Evolutionary conservation across 345 rosid species (phyloP), one percentile per base, ranked within the genome.

Genomic region (Hibiscus mutabilis): DNA sequence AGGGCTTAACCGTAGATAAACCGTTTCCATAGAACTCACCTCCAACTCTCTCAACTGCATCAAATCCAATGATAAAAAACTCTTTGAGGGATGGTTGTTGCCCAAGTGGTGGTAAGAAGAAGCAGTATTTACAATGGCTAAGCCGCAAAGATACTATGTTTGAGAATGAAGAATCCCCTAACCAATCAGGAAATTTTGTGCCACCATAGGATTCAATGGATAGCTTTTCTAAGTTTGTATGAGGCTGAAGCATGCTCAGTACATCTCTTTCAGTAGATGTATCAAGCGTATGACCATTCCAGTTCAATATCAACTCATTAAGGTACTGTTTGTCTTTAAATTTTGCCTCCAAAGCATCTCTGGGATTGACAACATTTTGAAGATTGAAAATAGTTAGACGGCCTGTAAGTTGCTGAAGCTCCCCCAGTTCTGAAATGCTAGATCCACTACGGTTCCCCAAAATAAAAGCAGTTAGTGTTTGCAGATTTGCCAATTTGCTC

Each of bases 41-140:
- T 44, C 75, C 83, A 0, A 76, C 42, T 42, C 51, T 73, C 42
- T 70, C 47, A 5, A 80, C 70, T 6, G 72, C 72, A 11, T 69
- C 55, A 69, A 80, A 62, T 37, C 72, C 75, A 16, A 21, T 56
- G 55, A 80, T 74, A n/a, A 24, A n/a, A 1, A 80, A 69, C 4
- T 49, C 33, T 69, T 73, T 67, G n/a, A 80, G 80, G 22, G 73
- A 73, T 4, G 78, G 70, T 21, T 76, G 60, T 56, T 73, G 73
- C 69, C 83, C 83, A 57, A 80, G 70, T 42, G 80, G 66, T 14
- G 83, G 83, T 24, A 76, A 60, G 42, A 29, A 74, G 21, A 47
- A 33, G 62, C 77, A 69, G 18, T 71, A 73, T 16, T 52, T 60
- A 21, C 77, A 76, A 44, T 65, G n/a, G 35, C 16, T 31, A 24